phyloP scores from a whole-genome alignment of 257 asterid species.

The Gentiana dahurica region DNA sequence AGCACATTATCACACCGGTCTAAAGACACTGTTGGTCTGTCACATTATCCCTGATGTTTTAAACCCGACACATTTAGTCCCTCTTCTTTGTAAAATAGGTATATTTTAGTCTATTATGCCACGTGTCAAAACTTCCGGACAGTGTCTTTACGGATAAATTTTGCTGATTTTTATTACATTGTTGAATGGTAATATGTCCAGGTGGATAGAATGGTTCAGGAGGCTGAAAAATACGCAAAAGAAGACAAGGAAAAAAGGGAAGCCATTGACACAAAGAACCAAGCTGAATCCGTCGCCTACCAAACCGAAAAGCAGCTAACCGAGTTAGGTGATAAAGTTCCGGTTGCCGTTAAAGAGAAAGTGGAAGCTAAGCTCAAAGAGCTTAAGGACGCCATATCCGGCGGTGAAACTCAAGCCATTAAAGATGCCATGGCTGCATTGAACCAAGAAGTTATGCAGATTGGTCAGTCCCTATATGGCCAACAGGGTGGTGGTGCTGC shows the following conservation, averaged over 20 bases:
- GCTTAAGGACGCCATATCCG: constrained; percentile 75
- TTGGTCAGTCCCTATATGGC: constrained; percentile 87
- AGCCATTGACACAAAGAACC: constrained; percentile 92
- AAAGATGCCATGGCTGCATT: constrained; percentile 91
- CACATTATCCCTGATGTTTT: too few relatives aligned
- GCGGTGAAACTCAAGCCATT: constrained; percentile 71
- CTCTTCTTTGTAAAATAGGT: too few relatives aligned
- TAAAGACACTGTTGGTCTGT: too few relatives aligned
- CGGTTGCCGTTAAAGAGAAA: constrained; percentile 74
- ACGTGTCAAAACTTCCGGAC: too few relatives aligned
- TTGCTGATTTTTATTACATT: background rate
- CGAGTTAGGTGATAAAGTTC: constrained; percentile 96
- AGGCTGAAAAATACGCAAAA: constrained; percentile 85
- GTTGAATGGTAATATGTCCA: constrained; percentile 13
- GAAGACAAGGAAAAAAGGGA: constrained; percentile 99
- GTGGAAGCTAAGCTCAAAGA: constrained; percentile 93
- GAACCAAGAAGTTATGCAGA: constrained; percentile 97
- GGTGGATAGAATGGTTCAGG: constrained; percentile 95
- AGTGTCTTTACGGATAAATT: too few relatives aligned
- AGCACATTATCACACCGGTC: too few relatives aligned
- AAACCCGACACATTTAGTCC: too few relatives aligned
- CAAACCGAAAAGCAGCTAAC: constrained; percentile 96
- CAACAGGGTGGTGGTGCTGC: constrained; percentile 45
- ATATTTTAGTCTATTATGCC: too few relatives aligned
- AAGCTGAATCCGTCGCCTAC: constrained; percentile 89